phyloP scores from a whole-genome alignment of 257 asterid genomes.

The Lavandula angustifolia region DNA sequence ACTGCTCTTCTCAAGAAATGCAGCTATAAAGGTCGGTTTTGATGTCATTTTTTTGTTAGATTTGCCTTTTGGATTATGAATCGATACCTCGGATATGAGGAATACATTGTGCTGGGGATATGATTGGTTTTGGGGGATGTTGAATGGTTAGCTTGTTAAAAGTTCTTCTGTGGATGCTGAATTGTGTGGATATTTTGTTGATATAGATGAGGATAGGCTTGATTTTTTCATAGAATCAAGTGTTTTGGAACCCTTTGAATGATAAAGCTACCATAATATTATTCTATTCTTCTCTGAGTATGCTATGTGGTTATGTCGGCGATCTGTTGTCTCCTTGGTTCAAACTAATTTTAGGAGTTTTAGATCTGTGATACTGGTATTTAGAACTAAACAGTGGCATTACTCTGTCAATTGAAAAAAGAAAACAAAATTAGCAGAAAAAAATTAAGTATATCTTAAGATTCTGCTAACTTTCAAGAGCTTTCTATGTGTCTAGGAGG shows the following conservation, averaged over 20 bases:
- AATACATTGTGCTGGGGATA: neutral
- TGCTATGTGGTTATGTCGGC: neutral
- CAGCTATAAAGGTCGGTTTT: constrained; percentile 69
- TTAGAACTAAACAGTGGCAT: neutral
- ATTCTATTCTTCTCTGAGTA: neutral
- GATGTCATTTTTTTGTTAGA: neutral
- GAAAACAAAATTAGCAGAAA: constrained; percentile 16
- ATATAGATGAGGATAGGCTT: neutral
- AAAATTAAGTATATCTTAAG: neutral
- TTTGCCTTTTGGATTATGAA: neutral
- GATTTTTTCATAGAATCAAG: neutral
- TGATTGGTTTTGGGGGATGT: constrained; percentile 6
- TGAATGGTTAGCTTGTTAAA: neutral
- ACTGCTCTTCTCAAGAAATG: constrained; percentile 93
- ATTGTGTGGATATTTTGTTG: neutral
- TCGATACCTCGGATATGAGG: constrained; percentile 3
- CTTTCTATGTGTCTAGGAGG: neutral
- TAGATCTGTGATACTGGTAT: constrained; percentile 14
- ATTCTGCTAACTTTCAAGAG: constrained; percentile 19
- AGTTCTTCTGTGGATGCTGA: neutral
- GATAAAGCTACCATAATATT: constrained; percentile 1
- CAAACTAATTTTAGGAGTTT: neutral
- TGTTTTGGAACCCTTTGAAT: neutral
- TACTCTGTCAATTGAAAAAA: neutral
- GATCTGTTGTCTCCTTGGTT: constrained; percentile 24